phyloP scores from a whole-genome alignment of 306 rosid genomes.

The Dicorynia guianensis region DNA sequence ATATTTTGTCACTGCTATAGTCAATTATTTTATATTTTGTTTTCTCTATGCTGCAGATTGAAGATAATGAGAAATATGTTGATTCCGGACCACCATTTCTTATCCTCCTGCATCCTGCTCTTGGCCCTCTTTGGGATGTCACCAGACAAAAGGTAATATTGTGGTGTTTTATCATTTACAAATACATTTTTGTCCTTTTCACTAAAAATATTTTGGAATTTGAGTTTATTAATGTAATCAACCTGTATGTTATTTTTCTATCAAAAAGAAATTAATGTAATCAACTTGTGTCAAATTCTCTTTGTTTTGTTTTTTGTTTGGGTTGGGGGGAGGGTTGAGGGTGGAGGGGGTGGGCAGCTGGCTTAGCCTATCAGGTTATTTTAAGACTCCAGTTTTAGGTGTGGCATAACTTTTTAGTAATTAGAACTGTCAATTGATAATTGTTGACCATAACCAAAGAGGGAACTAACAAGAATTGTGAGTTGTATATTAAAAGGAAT shows the following conservation, averaged over 20 bases:
- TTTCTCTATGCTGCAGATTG: slow-evolving; percentile 64
- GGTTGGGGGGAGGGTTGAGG: no score
- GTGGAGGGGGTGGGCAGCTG: no score
- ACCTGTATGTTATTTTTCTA: neutral
- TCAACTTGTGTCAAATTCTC: no score
- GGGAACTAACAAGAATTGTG: neutral
- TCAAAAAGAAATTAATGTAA: no score
- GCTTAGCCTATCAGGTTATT: no score
- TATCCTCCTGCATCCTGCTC: slow-evolving; percentile 92
- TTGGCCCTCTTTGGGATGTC: slow-evolving; percentile 98
- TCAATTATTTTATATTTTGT: slow-evolving; percentile 24
- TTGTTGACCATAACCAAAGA: neutral
- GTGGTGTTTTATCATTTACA: slow-evolving; percentile 24
- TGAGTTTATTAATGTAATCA: neutral
- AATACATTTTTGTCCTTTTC: slow-evolving; percentile 31
- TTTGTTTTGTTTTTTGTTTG: no score
- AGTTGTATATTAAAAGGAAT: neutral
- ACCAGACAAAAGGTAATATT: slow-evolving; percentile 79
- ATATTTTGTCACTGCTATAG: slow-evolving; percentile 13
- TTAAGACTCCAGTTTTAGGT: neutral
- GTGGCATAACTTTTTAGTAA: neutral
- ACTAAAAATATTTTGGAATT: neutral
- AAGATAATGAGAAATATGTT: slow-evolving; percentile 71
- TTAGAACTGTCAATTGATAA: neutral
- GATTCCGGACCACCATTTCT: slow-evolving; percentile 94